Percentiles rank a stretch among this genome's conserved stretches.
These are phyloP conservation scores for Conidiobolus incongruus DNA, from an alignment of 371 early-diverging fungal species.

Conservation along the genomic window DNA sequence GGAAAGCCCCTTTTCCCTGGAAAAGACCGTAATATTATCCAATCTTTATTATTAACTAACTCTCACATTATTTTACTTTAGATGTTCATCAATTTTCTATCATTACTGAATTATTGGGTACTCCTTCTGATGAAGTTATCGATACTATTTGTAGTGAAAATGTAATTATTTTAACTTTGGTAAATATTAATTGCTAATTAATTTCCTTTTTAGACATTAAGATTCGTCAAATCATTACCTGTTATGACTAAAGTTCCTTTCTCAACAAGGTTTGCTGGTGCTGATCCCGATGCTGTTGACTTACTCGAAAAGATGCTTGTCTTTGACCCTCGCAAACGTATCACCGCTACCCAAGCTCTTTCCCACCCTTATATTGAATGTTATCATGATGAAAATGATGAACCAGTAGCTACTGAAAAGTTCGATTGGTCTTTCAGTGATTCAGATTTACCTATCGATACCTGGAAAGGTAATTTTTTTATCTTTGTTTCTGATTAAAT, in stretches of 20 bases:
- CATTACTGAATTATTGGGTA: slow-evolving; percentile 80
- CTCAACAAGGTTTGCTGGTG: slow-evolving; percentile 35
- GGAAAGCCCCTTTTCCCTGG: slow-evolving; percentile 93
- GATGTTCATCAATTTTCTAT: slow-evolving; percentile 86
- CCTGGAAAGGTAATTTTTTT: slow-evolving; percentile 47
- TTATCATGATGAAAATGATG: slow-evolving; percentile 88
- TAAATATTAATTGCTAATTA: not conserved
- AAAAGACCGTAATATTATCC: slow-evolving; percentile 48
- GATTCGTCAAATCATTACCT: slow-evolving; percentile 75
- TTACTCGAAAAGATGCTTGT: slow-evolving; percentile 75
- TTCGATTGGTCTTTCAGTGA: slow-evolving; percentile 94
- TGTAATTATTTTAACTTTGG: too few relatives aligned
- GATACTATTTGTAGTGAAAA: slow-evolving; percentile 81
- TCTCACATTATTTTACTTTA: too few relatives aligned
- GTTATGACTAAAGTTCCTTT: slow-evolving; percentile 60
- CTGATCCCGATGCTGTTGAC: slow-evolving; percentile 54
- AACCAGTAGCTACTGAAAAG: slow-evolving; percentile 49
- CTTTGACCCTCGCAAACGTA: slow-evolving; percentile 81
- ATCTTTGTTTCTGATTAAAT: not conserved
- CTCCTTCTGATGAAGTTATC: slow-evolving; percentile 83
- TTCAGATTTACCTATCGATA: slow-evolving; percentile 64
- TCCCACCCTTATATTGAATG: slow-evolving; percentile 40
- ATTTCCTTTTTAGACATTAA: slow-evolving; percentile 35
- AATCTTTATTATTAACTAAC: not conserved
- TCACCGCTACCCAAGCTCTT: slow-evolving; percentile 71